Evolutionary conservation across 805 yeast genomes (phyloP), one percentile per base, ranked within the genome.

Genomic region (Nakazawaea wyomingensis): DNA sequence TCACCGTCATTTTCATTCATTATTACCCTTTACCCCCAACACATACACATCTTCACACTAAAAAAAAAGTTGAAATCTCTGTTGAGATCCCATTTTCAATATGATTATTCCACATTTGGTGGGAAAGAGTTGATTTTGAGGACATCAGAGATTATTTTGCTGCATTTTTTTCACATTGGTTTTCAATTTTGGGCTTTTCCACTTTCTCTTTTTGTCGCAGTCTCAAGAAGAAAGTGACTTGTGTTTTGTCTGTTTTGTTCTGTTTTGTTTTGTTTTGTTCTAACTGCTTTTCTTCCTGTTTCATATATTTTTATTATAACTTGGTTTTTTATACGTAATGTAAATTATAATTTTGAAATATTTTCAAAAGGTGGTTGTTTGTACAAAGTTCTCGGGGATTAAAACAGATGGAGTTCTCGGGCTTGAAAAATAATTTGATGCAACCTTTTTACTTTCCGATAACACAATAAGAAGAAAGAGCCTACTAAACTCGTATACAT

Each of bases 261-360:
- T 24, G 10, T 24, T 24, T 31, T 34, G 9, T 16, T 9, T 19
- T n/a, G n/a, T n/a, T n/a, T n/a, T n/a, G n/a, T 30, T 9, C 20
- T 21, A 13, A 14, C 21, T 30, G 31, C 41, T 29, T 27, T 19
- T 14, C 26, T 24, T 24, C 30, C 14, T 17, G 14, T 17, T 21
- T 22, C 24, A 17, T 13, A 39, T 31, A 32, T 20, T 26, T 39
- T 20, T 33, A 19, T 39, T 27, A 38, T 28, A 8, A 10, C 18
- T 17, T 22, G 19, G 17, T 38, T 11, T 13, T 16, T 18, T 17
- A 13, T 39, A n/a, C 11, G 37, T 14, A 21, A 11, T 20, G 27
- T 34, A 34, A 34, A 34, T 34, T 34, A 34, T 34, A 20, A 24
- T 34, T 20, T 10, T 13, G n/a, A 20, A 34, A 19, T 13, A 34